Evolutionary conservation across 2,329 filamentous ascomycete species (phyloP), one percentile per base, ranked within the genome.

Genomic region (Graphium sp.): DNA sequence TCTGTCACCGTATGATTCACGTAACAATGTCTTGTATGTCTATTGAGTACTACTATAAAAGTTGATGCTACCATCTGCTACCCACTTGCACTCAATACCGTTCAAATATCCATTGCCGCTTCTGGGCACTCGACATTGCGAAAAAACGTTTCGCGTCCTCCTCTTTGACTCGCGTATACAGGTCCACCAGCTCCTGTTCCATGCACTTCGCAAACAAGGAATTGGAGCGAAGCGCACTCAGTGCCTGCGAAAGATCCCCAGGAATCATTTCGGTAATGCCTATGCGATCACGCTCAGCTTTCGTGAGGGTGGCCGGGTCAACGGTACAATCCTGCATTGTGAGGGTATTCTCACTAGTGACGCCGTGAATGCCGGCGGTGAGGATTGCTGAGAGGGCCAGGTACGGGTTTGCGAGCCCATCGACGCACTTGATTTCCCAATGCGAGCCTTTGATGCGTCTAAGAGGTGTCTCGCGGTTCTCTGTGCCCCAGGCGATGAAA

Each of bases 371-470:
- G 2, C 49, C 45, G 1, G 52, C 46, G 2, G 43, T 37, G 3
- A 54, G 22, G 3, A 53, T 34, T 13, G 47, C 47, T 6, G 48
- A 38, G 28, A 52, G 29, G 12, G 47, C 75, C 2, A 91, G 49
- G 43, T 89, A 91, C 30, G 74, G 67, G 43, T 91, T 91, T 4
- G 80, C 77, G 12, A 83, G 50, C 0, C 81, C 82, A 41, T 91
- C 82, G n/a, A 87, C 43, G 31, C 66, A 70, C 42, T 82, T 76
- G 14, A 91, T 40, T 49, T 91, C 82, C 76, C 80, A 91, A 42
- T 82, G 74, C 13, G 68, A 71, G 3, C 48, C 53, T 4, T 56
- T 54, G 26, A 83, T 64, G 44, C 76, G 74, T 9, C 81, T 66
- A 7, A 91, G 55, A 1, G 81, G 75, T 5, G 70, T 60, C 53